Evolutionary conservation across 2,329 filamentous ascomycete genomes (phyloP), one percentile per base, ranked within the genome.

Genomic region (Gnomoniopsis smithogilvyi): DNA sequence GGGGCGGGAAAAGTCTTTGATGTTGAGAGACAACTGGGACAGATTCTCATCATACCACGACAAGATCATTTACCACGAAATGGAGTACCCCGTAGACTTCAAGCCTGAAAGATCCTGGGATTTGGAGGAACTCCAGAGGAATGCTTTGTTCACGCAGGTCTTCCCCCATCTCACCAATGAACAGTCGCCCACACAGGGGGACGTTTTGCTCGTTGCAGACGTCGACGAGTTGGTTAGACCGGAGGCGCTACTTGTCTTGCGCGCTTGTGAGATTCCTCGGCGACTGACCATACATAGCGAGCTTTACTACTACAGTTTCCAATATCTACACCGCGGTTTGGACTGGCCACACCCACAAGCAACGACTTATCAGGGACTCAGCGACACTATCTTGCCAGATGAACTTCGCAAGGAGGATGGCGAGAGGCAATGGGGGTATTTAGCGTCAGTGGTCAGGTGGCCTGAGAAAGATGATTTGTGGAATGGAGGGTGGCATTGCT

Each of bases 401-500:
- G 77, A 84, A 64, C 73, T 87, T 53, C 79, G 84, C 24, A 76
- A 76, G 62, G 74, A 77, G 46, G 75, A 79, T 55, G 74, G 75
- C 48, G 75, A 75, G 3, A 15, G 52, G 15, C 14, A 26, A 26
- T 34, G 52, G 52, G 30, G 43, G 1, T n/a, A 34, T 14, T 50
- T 74, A 4, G 72, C 71, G 46, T 67, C 75, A 1, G 62, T 74
- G 1, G 4, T 24, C 17, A 72, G 76, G 34, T 69, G 70, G 38
- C 69, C 72, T 46, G 77, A 83, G 61, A 76, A 75, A 62, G 76
- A 71, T 8, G 73, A 75, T 6, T 62, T 85, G 36, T 69, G 68
- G 65, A 78, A 83, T 64, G 80, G 82, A 0, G 79, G 73, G 0
- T 88, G 85, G 85, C 84, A 87, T 68, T 88, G 84, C 73, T 84